Evolutionary conservation across 2,329 filamentous ascomycete species (phyloP).

Genomic region (Diaporthe destruens): DNA sequence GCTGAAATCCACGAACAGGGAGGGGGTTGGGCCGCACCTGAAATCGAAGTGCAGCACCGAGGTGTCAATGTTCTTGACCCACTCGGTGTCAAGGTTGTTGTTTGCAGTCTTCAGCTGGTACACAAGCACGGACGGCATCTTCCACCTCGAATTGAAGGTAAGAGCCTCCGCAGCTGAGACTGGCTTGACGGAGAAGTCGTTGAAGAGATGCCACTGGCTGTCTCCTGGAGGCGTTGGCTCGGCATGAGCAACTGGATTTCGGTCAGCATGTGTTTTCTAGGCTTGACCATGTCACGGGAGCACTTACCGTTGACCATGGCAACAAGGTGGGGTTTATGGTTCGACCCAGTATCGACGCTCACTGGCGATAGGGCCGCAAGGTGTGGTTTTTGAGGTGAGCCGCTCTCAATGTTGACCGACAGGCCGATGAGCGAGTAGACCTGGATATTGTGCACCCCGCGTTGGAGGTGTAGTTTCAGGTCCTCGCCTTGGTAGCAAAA

Average conservation of each 20-base stretch:
- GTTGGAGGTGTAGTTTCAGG: constrained; percentile 81
- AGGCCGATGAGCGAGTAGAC: constrained; percentile 94
- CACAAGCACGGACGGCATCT: constrained; percentile 86
- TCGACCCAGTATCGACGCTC: constrained; percentile 87
- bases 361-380: constrained; percentile 83
- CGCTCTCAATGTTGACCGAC: constrained; percentile 89
- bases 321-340: constrained; percentile 90
- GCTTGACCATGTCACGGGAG: not conserved
- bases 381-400: constrained; percentile 87
- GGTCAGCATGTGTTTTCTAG: not conserved
- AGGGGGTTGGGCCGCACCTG: constrained; percentile 55
- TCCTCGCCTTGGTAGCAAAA: constrained; percentile 96
- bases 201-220: constrained; percentile 94
- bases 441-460: constrained; percentile 82
- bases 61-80: constrained; percentile 88
- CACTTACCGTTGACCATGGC: constrained; percentile 85
- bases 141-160: constrained; percentile 92
- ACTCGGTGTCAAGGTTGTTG: constrained; percentile 85
- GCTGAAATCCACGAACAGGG: constrained; percentile 22
- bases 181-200: constrained; percentile 91
- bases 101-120: constrained; percentile 87
- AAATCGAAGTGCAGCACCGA: constrained; percentile 83
- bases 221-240: constrained; percentile 69
- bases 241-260: constrained; percentile 71
- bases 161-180: constrained; percentile 86